Percentiles rank a stretch among this genome's conserved stretches.
Conservation (phyloP, 2,329 filamentous ascomycete genomes). For the Colletotrichum shisoi region DNA sequence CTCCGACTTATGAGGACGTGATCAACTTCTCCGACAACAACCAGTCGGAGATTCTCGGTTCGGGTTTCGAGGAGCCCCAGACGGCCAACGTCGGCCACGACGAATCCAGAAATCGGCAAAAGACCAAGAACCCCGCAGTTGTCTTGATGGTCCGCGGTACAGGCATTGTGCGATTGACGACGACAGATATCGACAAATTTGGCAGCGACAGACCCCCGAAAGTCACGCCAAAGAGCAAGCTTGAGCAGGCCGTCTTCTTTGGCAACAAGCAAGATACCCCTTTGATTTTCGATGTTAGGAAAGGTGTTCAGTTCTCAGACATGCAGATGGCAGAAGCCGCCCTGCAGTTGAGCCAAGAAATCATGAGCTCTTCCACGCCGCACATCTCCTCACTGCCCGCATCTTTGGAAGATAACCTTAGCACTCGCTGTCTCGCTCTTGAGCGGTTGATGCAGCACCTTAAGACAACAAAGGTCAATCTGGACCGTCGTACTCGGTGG, state of each 20-base stretch:
- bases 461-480: conserved; percentile 67
- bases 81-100: conserved; percentile 49
- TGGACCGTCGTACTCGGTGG: conserved; percentile 78
- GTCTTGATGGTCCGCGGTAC: conserved; percentile 69
- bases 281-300: conserved; percentile 79
- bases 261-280: conserved; percentile 82
- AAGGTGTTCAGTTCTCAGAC: conserved; percentile 70
- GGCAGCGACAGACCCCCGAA: conserved; percentile 64
- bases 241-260: conserved; percentile 95
- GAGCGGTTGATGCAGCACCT: conserved; percentile 78
- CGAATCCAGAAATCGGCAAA: conserved; percentile 61
- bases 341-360: conserved; percentile 78
- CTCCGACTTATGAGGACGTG: conserved; percentile 81
- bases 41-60: conserved; percentile 69
- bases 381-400: conserved; percentile 77
- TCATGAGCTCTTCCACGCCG: conserved; percentile 77
- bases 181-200: conserved; percentile 67
- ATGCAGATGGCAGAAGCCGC: conserved; percentile 80
- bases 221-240: conserved; percentile 84
- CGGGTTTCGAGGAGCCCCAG: conserved; percentile 68
- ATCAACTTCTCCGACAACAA: conserved; percentile 77
- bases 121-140: conserved; percentile 68
- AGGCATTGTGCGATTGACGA: conserved; percentile 67
- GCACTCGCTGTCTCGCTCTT: conserved; percentile 75
- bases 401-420: conserved; percentile 82